Evolutionary conservation across 257 asterid species (phyloP).

Genomic region (Lycium ferocissimum): DNA sequence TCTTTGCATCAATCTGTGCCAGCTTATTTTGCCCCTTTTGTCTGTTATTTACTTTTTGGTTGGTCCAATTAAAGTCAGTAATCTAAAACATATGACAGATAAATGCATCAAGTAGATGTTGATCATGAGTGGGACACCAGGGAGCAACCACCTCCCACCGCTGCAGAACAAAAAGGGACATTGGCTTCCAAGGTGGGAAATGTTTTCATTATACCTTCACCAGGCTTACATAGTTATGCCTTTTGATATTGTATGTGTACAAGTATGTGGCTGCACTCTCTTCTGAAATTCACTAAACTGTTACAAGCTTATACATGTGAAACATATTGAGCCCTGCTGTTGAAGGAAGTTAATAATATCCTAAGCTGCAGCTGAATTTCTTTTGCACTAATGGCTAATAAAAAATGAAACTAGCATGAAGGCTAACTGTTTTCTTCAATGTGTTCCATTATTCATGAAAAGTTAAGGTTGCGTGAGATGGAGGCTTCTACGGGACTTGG

Average conservation of each 20-base stretch:
- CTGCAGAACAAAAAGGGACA: conserved; percentile 39
- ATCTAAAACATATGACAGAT: conserved; percentile 41
- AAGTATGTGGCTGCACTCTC: conserved; percentile 12
- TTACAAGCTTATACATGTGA: not conserved
- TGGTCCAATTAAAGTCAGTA: not conserved
- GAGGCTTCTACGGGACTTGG: not conserved
- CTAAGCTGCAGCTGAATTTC: conserved; percentile 21
- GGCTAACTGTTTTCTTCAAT: not conserved
- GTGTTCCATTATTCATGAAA: not conserved
- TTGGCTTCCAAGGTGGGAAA: conserved; percentile 54
- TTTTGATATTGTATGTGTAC: not conserved
- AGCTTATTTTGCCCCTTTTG: not conserved
- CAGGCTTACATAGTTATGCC: conserved; percentile 22
- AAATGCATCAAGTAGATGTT: conserved; percentile 60
- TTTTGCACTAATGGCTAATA: conserved; percentile 13
- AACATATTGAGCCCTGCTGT: not conserved
- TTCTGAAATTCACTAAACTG: conserved; percentile 5
- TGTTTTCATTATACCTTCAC: conserved; percentile 23
- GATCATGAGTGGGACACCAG: conserved; percentile 52
- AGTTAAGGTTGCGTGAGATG: not conserved
- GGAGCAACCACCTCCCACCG: conserved; percentile 43
- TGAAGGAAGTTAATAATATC: conserved; percentile 1
- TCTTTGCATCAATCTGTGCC: not conserved
- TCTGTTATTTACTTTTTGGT: not conserved
- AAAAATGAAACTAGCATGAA: conserved; percentile 24